Evolutionary conservation across 352 stramenopile genomes (phyloP).

Genomic region (Pythium aristosporum): DNA sequence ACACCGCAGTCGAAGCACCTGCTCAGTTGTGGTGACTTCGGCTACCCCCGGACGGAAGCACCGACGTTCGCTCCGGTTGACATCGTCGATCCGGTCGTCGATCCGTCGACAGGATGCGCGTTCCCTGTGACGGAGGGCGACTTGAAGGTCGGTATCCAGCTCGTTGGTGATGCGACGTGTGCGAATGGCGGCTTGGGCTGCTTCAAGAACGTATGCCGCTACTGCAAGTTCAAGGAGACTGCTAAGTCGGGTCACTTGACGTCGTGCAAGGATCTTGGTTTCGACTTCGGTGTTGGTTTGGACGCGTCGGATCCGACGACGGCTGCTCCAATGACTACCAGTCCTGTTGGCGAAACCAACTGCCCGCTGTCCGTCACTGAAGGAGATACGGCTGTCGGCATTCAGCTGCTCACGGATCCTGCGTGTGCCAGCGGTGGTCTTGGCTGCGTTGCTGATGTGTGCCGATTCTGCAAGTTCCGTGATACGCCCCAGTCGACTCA

Average conservation of each 20-base stretch:
- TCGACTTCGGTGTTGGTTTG: slow-evolving; percentile 1
- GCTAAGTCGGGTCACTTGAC: slow-evolving; percentile 23
- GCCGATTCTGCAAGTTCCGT: slow-evolving; percentile 23
- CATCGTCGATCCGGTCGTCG: not conserved
- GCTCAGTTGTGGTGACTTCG: not conserved
- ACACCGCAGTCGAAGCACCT: slow-evolving; percentile 12
- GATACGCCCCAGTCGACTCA: slow-evolving; percentile 26
- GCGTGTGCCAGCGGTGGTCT: slow-evolving; percentile 16
- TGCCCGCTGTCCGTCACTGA: slow-evolving; percentile 3
- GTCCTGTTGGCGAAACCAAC: not conserved
- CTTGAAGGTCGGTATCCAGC: slow-evolving; percentile 12
- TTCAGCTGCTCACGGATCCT: slow-evolving; percentile 8
- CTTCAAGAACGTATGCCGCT: slow-evolving; percentile 36
- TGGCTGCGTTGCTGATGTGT: slow-evolving; percentile 20
- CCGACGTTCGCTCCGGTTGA: slow-evolving; percentile 8
- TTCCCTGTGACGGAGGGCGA: slow-evolving; percentile 28
- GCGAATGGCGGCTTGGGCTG: slow-evolving; percentile 23
- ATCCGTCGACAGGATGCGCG: slow-evolving; percentile 7
- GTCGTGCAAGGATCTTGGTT: slow-evolving; percentile 15
- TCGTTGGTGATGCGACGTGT: slow-evolving; percentile 31
- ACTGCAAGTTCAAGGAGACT: slow-evolving; percentile 29
- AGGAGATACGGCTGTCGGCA: slow-evolving; percentile 16
- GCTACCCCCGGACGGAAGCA: not conserved
- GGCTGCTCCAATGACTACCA: not conserved
- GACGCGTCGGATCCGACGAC: not conserved